Evolutionary conservation across 2,329 filamentous ascomycete species (phyloP), one percentile per base, ranked within the genome.

Genomic region (Pseudogymnoascus sp.): DNA sequence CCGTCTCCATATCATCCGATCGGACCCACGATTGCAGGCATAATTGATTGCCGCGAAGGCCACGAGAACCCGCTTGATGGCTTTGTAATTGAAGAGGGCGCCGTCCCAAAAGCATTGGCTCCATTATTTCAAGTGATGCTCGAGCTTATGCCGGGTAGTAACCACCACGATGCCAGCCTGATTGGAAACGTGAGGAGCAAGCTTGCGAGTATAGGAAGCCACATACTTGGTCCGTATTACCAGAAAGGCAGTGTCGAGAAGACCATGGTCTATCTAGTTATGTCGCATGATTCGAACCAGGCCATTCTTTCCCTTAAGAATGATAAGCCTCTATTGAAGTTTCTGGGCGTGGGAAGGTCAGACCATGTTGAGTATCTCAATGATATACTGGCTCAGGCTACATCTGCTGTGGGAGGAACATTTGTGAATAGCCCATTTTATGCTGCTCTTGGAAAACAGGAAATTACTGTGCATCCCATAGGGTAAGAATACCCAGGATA

Each of bases 381-480:
- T 60, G 68, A 71, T 2, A 63, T 85, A 3, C 71, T 88, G 6
- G 75, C 75, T 35, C 76, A 77, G 66, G 82, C 82, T 1, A 86
- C 83, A 0, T 73, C 77, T 64, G 78, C 77, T 2, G 80, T 86
- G 4, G 83, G 84, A 2, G 85, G 85, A 2, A 84, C 80, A 0
- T 78, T 85, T 36, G 77, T 86, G 6, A 75, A 81, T 59, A 84
- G 79, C 62, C 84, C 84, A 1, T 84, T 82, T 63, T 81, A 79
- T 64, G 75, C 79, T n/a, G 71, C 80, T 12, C 73, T 85, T 67
- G 78, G 78, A 9, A 73, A 82, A 60, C 80, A 84, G 63, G 75
- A 83, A 68, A 78, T 88, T 20, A 87, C 85, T 0, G 85, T 88
- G 11, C 85, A 89, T 71, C 83, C 85, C 5, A 82, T 88, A 57